phyloP scores from a whole-genome alignment of 2,329 filamentous ascomycete species.

The Diplodia scrobiculata region DNA sequence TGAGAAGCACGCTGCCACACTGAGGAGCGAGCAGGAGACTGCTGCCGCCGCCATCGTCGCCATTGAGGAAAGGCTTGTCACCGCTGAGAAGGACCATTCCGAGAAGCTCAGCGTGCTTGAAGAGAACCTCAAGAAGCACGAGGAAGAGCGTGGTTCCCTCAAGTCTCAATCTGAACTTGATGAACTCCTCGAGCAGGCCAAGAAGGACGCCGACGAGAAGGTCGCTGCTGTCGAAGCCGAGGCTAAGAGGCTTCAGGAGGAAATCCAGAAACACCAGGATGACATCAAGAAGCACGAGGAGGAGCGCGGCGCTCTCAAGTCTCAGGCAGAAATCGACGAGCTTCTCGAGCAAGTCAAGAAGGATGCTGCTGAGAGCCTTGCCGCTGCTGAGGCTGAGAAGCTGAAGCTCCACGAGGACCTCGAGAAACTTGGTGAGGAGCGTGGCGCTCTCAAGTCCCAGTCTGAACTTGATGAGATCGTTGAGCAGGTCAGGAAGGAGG shows the following conservation, averaged over 20 bases:
- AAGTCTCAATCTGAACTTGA: constrained; percentile 26
- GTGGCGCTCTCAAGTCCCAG: constrained; percentile 11
- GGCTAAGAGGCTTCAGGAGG: constrained; percentile 15
- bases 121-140: constrained; percentile 14
- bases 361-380: constrained; percentile 11
- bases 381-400: constrained; percentile 21
- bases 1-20: constrained; percentile 7
- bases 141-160: constrained; percentile 18
- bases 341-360: constrained; percentile 11
- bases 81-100: constrained; percentile 23
- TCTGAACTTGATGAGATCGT: constrained; percentile 16
- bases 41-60: constrained; percentile 20
- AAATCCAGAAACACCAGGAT: constrained; percentile 10
- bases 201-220: constrained; percentile 7
- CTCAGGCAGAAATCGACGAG: constrained; percentile 19
- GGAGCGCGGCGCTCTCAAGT: constrained; percentile 14
- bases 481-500: constrained; percentile 18
- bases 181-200: constrained; percentile 6
- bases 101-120: constrained; percentile 17
- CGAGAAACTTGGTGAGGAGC: constrained; percentile 14
- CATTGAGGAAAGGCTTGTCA: constrained; percentile 27
- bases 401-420: constrained; percentile 9
- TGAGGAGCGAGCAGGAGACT: constrained; percentile 15
- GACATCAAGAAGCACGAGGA: constrained; percentile 22
- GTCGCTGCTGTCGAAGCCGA: constrained; percentile 15